These are phyloP conservation scores for Naganishia vishniacii DNA, from an alignment of 768 basidiomycete genomes.

Conservation along the genomic window DNA sequence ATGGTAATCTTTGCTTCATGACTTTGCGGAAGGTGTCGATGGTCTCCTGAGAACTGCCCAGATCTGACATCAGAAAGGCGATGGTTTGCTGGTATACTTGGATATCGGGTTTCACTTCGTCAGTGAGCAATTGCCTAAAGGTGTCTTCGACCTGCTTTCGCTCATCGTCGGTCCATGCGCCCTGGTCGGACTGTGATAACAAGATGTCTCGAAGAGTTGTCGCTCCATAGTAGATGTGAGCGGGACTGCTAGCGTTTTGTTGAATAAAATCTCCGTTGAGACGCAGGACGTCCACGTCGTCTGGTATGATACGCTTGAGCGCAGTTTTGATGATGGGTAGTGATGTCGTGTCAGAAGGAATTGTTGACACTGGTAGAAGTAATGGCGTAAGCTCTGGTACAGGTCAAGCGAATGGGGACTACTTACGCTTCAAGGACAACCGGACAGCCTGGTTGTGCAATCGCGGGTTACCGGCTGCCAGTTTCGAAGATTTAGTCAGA, in stretches of 20 bases:
- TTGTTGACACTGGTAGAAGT: slow-evolving; percentile 3
- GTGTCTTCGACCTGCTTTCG: slow-evolving; percentile 23
- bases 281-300: slow-evolving; percentile 14
- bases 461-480: slow-evolving; percentile 15
- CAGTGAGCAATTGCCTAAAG: slow-evolving; percentile 14
- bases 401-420: neutral
- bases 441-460: slow-evolving; percentile 20
- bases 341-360: slow-evolving; percentile 3
- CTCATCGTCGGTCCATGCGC: slow-evolving; percentile 10
- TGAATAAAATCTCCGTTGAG: slow-evolving; percentile 27
- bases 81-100: slow-evolving; percentile 16
- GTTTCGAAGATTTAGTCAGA: neutral
- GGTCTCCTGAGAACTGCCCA: slow-evolving; percentile 5
- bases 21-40: slow-evolving; percentile 5
- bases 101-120: slow-evolving; percentile 24
- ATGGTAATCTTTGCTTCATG: slow-evolving; percentile 14
- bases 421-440: slow-evolving; percentile 11
- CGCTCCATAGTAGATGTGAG: slow-evolving; percentile 13
- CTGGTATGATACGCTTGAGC: slow-evolving; percentile 12
- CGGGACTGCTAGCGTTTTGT: slow-evolving; percentile 2
- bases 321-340: slow-evolving; percentile 10
- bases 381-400: neutral
- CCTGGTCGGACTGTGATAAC: neutral
- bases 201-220: slow-evolving; percentile 18
- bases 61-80: neutral